Evolutionary conservation across 1,139 yeast species (phyloP).

Genomic region (Saccharomyces hybrid): DNA sequence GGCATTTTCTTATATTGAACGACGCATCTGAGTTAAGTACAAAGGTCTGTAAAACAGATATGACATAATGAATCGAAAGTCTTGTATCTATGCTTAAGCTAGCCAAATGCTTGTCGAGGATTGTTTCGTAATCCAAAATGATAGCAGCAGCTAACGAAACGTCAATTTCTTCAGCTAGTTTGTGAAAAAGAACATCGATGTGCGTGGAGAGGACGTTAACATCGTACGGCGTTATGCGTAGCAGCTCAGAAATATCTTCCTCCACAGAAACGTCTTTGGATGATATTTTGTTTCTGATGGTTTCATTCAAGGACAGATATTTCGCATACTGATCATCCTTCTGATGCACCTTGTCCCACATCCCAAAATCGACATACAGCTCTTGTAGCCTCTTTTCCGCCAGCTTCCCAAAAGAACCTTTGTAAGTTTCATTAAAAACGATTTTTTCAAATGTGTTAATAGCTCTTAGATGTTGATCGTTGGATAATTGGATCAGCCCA

Average conservation of each 20-base stretch:
- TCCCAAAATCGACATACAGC: constrained; percentile 24
- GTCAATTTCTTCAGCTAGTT: constrained; percentile 11
- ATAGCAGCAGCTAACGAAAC: constrained; percentile 11
- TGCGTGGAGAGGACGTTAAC: constrained; percentile 11
- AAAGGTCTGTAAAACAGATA: constrained; percentile 23
- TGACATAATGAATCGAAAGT: constrained; percentile 16
- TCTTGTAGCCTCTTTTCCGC: constrained; percentile 19
- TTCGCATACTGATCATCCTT: constrained; percentile 8
- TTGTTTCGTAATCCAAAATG: constrained; percentile 14
- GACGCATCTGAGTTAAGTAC: constrained; percentile 24
- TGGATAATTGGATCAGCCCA: constrained; percentile 26
- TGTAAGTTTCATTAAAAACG: constrained; percentile 5
- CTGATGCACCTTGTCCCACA: constrained; percentile 19
- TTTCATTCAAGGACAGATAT: constrained; percentile 8
- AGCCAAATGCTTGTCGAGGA: constrained; percentile 22
- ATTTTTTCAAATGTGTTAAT: constrained; percentile 20
- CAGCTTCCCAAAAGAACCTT: constrained; percentile 17
- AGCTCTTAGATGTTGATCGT: constrained; percentile 24
- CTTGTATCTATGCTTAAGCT: constrained; percentile 17
- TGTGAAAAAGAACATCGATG: constrained; percentile 12
- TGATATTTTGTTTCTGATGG: constrained; percentile 8
- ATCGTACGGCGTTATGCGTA: constrained; percentile 8
- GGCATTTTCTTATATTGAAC: constrained; percentile 22
- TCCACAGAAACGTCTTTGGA: not conserved
- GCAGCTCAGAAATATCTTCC: not conserved